These are phyloP conservation scores for Prunella vulgaris DNA, from an alignment of 257 asterid genomes.

Conservation along the genomic window DNA sequence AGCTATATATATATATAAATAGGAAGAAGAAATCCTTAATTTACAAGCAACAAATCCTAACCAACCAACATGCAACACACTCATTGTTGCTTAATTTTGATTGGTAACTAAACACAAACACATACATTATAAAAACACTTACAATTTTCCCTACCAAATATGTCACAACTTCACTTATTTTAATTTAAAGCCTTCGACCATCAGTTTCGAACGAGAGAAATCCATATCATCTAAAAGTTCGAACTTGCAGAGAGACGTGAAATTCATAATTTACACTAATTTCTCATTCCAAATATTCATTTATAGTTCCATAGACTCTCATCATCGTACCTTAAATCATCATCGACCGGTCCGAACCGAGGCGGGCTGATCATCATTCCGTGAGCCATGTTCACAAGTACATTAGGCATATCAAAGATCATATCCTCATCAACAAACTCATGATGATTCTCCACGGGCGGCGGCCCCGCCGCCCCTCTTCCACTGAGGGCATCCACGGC, in stretches of 20 bases:
- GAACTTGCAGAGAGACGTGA: too few relatives aligned
- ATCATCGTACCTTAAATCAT: not conserved
- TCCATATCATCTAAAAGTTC: too few relatives aligned
- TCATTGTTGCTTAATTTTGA: not conserved
- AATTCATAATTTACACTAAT: too few relatives aligned
- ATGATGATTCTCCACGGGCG: not conserved
- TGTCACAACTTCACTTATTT: too few relatives aligned
- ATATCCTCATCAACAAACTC: slow-evolving; percentile 66
- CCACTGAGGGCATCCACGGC: slow-evolving; percentile 39
- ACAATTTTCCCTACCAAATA: not conserved
- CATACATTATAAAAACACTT: not conserved
- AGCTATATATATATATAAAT: not conserved
- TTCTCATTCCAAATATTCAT: too few relatives aligned
- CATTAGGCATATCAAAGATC: slow-evolving; percentile 71
- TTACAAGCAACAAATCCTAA: slow-evolving; percentile 15
- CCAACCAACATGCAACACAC: slow-evolving; percentile 11
- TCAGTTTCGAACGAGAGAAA: too few relatives aligned
- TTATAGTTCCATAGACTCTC: slow-evolving; percentile 51
- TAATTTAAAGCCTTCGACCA: too few relatives aligned
- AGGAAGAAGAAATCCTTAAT: not conserved
- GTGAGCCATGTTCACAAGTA: slow-evolving; percentile 56
- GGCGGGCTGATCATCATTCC: slow-evolving; percentile 83
- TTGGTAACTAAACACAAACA: not conserved
- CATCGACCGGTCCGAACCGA: slow-evolving; percentile 25
- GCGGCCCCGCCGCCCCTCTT: not conserved